Conservation (phyloP, 176 grass and related monocot species). For the Ampelocalamus luodianensis region DNA sequence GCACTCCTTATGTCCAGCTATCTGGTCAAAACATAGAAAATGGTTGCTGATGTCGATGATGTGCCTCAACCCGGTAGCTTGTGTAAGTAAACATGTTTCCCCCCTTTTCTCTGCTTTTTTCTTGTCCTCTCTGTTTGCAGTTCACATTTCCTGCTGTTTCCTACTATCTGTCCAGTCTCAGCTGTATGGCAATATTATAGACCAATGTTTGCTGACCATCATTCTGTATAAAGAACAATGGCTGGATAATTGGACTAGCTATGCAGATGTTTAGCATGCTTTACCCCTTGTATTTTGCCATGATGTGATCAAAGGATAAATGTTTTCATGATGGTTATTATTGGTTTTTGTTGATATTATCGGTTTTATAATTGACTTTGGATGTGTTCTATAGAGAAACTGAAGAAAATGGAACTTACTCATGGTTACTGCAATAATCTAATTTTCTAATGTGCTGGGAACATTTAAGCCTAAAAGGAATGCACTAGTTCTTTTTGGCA, state of each 20-base stretch:
- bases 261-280: neutral
- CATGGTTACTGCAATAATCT: neutral
- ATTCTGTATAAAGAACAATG: constrained; percentile 20
- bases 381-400: neutral
- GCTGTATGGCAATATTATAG: neutral
- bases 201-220: neutral
- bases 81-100: constrained; percentile 57
- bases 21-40: constrained; percentile 84
- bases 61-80: constrained; percentile 70
- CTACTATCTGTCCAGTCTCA: constrained; percentile 16
- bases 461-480: neutral
- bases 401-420: neutral
- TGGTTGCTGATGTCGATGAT: constrained; percentile 89
- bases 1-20: constrained; percentile 71
- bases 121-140: neutral
- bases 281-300: neutral
- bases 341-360: neutral
- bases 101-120: neutral
- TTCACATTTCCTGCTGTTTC: neutral
- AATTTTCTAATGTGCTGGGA: neutral
- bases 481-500: neutral
- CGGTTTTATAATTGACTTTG: neutral
- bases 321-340: constrained; percentile 9
- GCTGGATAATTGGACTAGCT: neutral
- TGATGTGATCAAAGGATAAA: constrained; percentile 1